Conservation (phyloP, 2,329 filamentous ascomycete genomes). For the Fusarium goolgardi region DNA sequence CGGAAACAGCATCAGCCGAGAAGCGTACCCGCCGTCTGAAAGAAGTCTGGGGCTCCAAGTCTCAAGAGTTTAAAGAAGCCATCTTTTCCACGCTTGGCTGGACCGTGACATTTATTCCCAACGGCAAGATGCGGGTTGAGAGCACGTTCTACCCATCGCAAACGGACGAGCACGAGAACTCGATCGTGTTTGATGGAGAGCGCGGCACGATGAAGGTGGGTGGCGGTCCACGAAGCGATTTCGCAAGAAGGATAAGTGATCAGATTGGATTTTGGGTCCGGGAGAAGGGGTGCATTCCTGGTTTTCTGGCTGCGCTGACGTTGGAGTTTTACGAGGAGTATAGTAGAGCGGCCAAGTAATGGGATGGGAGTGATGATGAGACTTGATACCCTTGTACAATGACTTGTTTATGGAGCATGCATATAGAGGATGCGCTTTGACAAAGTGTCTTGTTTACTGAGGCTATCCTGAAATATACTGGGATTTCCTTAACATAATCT, state of each 20-base stretch:
- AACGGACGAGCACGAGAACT: slow-evolving; percentile 77
- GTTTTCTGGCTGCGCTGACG: slow-evolving; percentile 90
- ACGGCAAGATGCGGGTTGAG: slow-evolving; percentile 93
- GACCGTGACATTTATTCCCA: slow-evolving; percentile 96
- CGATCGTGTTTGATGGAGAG: slow-evolving; percentile 89
- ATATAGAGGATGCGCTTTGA: neutral
- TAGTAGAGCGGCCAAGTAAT: slow-evolving; percentile 40
- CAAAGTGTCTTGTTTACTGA: too few relatives aligned
- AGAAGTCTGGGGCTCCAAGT: slow-evolving; percentile 92
- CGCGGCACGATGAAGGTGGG: slow-evolving; percentile 98
- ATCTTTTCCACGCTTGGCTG: slow-evolving; percentile 93
- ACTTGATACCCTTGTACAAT: slow-evolving; percentile 43
- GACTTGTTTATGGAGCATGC: slow-evolving; percentile 3
- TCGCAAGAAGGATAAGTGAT: slow-evolving; percentile 85
- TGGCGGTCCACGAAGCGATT: slow-evolving; percentile 86
- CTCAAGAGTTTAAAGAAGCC: slow-evolving; percentile 93
- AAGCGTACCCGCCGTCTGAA: slow-evolving; percentile 89
- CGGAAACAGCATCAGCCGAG: slow-evolving; percentile 77
- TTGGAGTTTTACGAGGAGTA: slow-evolving; percentile 90
- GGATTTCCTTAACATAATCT: neutral
- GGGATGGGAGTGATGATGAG: slow-evolving; percentile 37
- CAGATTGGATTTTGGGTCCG: slow-evolving; percentile 97
- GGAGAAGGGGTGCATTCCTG: slow-evolving; percentile 91
- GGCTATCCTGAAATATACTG: neutral
- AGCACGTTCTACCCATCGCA: slow-evolving; percentile 80